Conservation (phyloP, 2,329 filamentous ascomycete genomes). For the Akanthomyces dipterigenus region DNA sequence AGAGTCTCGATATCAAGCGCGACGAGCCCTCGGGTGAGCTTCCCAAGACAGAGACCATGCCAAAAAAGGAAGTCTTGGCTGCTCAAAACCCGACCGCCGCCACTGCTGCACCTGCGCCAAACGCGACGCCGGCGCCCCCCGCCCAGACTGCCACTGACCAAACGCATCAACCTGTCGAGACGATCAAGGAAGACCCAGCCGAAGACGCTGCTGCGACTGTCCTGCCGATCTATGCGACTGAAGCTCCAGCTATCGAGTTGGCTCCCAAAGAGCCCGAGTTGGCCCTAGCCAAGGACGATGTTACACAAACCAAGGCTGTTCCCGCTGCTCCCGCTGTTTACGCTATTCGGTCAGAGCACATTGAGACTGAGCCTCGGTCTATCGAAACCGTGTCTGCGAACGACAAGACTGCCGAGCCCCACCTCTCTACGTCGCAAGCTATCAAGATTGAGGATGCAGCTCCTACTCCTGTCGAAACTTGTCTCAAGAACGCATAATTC, state of each 20-base stretch:
- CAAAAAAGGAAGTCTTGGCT: slow-evolving; percentile 11
- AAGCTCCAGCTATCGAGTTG: neutral
- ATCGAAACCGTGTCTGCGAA: neutral
- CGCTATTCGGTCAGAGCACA: too few species aligned
- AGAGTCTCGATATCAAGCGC: slow-evolving; percentile 42
- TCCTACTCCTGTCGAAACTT: neutral
- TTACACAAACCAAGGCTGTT: neutral
- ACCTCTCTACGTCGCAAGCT: neutral
- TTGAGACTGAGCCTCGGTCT: neutral
- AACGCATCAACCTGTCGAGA: neutral
- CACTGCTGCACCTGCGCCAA: neutral
- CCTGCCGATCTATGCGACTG: neutral
- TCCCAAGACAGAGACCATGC: neutral
- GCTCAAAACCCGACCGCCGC: neutral
- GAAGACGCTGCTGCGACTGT: neutral
- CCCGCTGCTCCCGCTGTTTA: neutral
- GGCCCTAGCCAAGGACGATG: neutral
- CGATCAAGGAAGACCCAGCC: slow-evolving; percentile 11
- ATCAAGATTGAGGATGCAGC: neutral
- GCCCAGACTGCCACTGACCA: neutral
- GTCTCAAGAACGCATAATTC: neutral
- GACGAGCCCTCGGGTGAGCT: slow-evolving; percentile 22
- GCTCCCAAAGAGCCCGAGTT: neutral
- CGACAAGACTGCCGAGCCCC: neutral
- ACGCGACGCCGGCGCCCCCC: neutral